Percentiles rank a stretch among this genome's conserved stretches.
phyloP scores from a whole-genome alignment of 148 eudicot genomes.

The Diospyros lotus region DNA sequence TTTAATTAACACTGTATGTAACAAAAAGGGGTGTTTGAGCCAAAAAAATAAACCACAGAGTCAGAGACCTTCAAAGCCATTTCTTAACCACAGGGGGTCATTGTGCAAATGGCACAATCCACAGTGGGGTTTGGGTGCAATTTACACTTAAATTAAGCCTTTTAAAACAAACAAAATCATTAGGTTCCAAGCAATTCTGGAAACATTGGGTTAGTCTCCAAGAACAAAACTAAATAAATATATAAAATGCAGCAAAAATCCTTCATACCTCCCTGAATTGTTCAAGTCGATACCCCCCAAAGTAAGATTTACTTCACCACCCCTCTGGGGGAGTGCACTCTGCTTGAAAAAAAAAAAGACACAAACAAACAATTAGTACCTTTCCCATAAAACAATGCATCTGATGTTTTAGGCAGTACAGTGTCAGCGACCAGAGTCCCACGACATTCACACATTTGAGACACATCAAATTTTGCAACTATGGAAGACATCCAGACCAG shows the following conservation, averaged over 20 bases:
- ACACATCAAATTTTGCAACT: not conserved
- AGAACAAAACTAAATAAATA: too few relatives aligned
- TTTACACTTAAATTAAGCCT: too few relatives aligned
- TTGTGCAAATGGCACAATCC: too few relatives aligned
- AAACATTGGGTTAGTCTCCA: too few relatives aligned
- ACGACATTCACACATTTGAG: not conserved
- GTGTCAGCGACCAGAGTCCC: not conserved
- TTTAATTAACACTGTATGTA: too few relatives aligned
- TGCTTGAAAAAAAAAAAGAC: slow-evolving; percentile 22
- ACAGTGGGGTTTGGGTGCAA: too few relatives aligned
- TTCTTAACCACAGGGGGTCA: too few relatives aligned
- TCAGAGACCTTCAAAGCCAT: too few relatives aligned
- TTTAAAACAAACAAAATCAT: too few relatives aligned
- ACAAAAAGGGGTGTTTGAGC: too few relatives aligned
- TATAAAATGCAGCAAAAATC: not conserved
- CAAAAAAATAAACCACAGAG: too few relatives aligned
- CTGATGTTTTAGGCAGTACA: not conserved
- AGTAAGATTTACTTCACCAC: slow-evolving; percentile 97
- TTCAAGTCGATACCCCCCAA: slow-evolving; percentile 97
- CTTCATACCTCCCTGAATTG: slow-evolving; percentile 90
- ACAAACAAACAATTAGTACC: not conserved
- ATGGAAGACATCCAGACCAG: not conserved
- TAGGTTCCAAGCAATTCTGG: too few relatives aligned
- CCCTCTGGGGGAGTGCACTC: slow-evolving; percentile 95
- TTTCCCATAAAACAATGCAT: not conserved